Conservation (phyloP, 192 early-diverging fungal genomes). For the Chytriomyces confervae region DNA sequence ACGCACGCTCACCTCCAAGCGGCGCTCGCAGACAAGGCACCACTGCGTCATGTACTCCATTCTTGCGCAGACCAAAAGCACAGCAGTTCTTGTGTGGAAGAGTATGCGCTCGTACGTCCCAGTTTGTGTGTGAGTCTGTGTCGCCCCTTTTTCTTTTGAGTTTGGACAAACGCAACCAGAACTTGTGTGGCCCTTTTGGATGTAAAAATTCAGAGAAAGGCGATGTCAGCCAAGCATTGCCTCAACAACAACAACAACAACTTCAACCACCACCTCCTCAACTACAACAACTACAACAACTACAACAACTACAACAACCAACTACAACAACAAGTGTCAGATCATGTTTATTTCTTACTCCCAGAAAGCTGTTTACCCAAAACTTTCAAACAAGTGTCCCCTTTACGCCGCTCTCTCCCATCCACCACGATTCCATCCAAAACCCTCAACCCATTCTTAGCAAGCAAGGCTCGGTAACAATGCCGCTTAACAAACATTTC, state of each 20-base stretch:
- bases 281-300: too few species aligned
- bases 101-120: too few species aligned
- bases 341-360: too few species aligned
- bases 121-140: neutral
- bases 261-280: too few species aligned
- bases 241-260: too few species aligned
- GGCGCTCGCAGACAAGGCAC: constrained; percentile 31
- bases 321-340: neutral
- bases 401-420: neutral
- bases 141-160: neutral
- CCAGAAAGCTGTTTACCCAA: neutral
- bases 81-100: too few species aligned
- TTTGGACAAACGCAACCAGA: neutral
- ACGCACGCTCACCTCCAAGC: constrained; percentile 2
- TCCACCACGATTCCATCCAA: neutral
- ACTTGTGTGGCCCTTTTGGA: too few species aligned
- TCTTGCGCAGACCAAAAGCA: neutral
- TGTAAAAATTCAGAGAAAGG: too few species aligned
- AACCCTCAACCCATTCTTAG: neutral
- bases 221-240: too few species aligned
- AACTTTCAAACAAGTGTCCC: neutral
- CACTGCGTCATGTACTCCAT: constrained; percentile 29
- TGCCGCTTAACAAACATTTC: constrained; percentile 1
- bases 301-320: neutral
- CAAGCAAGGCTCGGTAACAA: constrained; percentile 9